Evolutionary conservation across 2,329 filamentous ascomycete species (phyloP).

Genomic region (Fusarium acutatum): DNA sequence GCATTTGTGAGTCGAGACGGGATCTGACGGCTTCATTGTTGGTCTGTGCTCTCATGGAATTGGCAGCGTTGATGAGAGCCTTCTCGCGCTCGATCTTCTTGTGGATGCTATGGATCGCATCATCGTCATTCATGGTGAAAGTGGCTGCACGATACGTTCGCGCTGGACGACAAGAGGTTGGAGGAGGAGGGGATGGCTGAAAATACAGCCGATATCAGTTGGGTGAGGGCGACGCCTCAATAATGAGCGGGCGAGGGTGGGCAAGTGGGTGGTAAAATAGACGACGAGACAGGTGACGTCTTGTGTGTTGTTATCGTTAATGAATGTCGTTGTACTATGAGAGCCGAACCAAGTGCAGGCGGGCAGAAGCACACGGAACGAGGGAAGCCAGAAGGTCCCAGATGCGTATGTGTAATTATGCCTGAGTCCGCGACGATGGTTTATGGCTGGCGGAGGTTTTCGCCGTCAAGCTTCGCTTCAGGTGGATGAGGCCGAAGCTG

Average conservation of each 20-base stretch:
- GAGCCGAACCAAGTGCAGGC: slow-evolving; percentile 6
- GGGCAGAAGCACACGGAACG: slow-evolving; percentile 1
- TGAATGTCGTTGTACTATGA: slow-evolving; percentile 1
- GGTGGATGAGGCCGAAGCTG: slow-evolving; percentile 31
- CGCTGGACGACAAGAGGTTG: slow-evolving; percentile 44
- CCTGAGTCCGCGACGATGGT: slow-evolving; percentile 8
- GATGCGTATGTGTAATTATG: slow-evolving; percentile 10
- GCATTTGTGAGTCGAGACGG: slow-evolving; percentile 91
- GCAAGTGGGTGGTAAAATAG: slow-evolving; percentile 19
- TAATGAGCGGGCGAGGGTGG: slow-evolving; percentile 1
- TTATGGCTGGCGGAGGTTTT: slow-evolving; percentile 11
- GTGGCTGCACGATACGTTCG: slow-evolving; percentile 52
- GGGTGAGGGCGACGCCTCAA: slow-evolving; percentile 17
- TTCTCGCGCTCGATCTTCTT: slow-evolving; percentile 99
- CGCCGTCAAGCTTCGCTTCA: slow-evolving; percentile 24
- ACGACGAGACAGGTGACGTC: slow-evolving; percentile 25
- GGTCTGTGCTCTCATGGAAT: slow-evolving; percentile 94
- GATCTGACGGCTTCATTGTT: slow-evolving; percentile 92
- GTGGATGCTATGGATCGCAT: slow-evolving; percentile 80
- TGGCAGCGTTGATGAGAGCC: slow-evolving; percentile 91
- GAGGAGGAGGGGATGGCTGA: slow-evolving; percentile 9
- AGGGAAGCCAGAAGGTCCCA: slow-evolving; percentile 9
- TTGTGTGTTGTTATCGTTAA: slow-evolving; percentile 11
- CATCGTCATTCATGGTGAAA: slow-evolving; percentile 69
- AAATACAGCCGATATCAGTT: slow-evolving; percentile 26